These are phyloP conservation scores for Suillus occidentalis DNA, from an alignment of 768 basidiomycete genomes.

Conservation along the genomic window DNA sequence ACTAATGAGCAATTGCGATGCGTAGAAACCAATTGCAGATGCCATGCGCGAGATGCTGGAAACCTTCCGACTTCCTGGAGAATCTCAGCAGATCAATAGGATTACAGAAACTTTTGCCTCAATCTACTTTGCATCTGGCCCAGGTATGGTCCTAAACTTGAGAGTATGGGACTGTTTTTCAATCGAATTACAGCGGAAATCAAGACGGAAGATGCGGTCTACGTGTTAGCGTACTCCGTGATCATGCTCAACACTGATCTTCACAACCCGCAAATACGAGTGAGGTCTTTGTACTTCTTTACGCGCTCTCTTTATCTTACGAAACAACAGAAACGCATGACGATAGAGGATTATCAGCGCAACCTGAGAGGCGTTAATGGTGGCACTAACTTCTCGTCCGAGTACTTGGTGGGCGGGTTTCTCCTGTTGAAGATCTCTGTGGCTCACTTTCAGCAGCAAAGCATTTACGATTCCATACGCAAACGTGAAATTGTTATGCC, in stretches of 20 bases:
- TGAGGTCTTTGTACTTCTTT: constrained; percentile 36
- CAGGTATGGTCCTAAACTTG: constrained; percentile 49
- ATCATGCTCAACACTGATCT: constrained; percentile 98
- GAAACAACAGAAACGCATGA: constrained; percentile 82
- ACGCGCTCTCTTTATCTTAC: constrained; percentile 9
- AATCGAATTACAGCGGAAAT: constrained; percentile 64
- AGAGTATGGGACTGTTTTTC: constrained; percentile 5
- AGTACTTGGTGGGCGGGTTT: constrained; percentile 67
- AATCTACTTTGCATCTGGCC: constrained; percentile 81
- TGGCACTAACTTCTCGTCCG: constrained; percentile 75
- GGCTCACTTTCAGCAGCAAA: constrained; percentile 51
- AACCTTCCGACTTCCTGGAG: constrained; percentile 91
- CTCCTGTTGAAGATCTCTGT: not conserved
- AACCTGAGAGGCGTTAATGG: constrained; percentile 95
- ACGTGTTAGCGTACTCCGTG: constrained; percentile 91
- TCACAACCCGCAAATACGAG: constrained; percentile 91
- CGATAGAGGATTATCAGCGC: constrained; percentile 88
- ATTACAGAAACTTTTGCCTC: constrained; percentile 96
- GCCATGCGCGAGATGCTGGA: constrained; percentile 95
- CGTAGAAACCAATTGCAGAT: constrained; percentile 90
- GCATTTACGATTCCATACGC: constrained; percentile 91
- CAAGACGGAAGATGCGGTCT: constrained; percentile 88
- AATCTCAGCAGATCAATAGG: constrained; percentile 88
- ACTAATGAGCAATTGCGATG: not conserved
- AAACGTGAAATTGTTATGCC: constrained; percentile 96